These are phyloP conservation scores for Wickerhamiella hasegawae DNA, from an alignment of 805 yeast species.

Conservation along the genomic window DNA sequence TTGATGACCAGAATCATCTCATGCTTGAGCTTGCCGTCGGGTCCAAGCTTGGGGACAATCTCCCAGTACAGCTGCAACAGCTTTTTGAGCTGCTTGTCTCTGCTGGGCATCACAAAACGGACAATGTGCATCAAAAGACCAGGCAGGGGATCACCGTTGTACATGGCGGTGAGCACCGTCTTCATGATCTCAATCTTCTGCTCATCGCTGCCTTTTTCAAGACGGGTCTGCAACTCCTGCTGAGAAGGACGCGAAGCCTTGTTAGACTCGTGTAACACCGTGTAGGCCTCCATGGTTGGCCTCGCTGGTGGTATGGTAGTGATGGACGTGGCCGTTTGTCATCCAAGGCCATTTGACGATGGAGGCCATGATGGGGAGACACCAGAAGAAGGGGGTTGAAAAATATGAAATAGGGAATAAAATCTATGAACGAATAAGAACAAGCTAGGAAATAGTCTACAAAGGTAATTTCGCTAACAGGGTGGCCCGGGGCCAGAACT, in stretches of 20 bases:
- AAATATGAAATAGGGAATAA: no score
- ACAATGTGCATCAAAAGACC: conserved; percentile 91
- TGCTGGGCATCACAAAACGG: conserved; percentile 94
- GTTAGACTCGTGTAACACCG: conserved; percentile 6
- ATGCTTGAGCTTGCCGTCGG: conserved; percentile 82
- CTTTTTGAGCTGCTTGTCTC: conserved; percentile 78
- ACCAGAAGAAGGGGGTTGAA: no score
- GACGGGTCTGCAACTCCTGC: conserved; percentile 54
- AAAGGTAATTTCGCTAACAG: no score
- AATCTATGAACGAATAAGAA: no score
- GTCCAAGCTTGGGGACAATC: conserved; percentile 81
- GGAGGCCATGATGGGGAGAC: no score
- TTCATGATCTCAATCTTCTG: conserved; percentile 83
- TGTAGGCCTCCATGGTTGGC: conserved; percentile 2
- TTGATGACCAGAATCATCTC: conserved; percentile 98
- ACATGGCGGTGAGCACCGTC: conserved; percentile 65
- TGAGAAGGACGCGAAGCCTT: conserved; percentile 26
- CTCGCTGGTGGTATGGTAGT: no score
- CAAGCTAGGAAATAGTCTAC: no score
- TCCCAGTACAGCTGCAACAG: conserved; percentile 94
- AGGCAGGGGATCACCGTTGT: conserved; percentile 87
- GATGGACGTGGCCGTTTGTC: no score
- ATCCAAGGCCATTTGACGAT: no score
- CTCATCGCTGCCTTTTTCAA: conserved; percentile 84
- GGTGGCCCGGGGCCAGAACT: no score